Evolutionary conservation across 2,329 filamentous ascomycete genomes (phyloP).

Genomic region (Lecanoromycetidae sp.): DNA sequence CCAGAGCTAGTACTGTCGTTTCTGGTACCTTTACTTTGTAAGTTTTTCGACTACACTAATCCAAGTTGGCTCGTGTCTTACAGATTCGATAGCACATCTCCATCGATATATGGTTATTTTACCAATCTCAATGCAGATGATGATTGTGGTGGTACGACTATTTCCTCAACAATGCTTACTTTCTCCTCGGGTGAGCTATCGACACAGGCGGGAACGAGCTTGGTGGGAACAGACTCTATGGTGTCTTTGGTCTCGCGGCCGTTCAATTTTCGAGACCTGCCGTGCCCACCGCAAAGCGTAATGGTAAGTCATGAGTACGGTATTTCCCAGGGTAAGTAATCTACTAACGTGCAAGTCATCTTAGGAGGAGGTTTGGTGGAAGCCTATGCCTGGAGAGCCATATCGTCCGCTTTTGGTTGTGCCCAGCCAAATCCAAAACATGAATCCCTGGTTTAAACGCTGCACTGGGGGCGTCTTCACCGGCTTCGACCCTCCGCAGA

Average conservation of each 20-base stretch:
- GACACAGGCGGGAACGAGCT: neutral
- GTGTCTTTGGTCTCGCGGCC: neutral
- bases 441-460: neutral
- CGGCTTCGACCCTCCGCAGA: neutral
- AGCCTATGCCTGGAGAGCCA: constrained; percentile 1
- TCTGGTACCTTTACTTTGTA: constrained; percentile 6
- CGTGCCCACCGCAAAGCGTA: constrained; percentile 9
- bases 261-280: constrained; percentile 10
- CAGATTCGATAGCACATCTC: constrained; percentile 3
- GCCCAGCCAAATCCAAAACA: neutral
- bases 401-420: constrained; percentile 2
- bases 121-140: neutral
- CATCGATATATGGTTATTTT: constrained; percentile 3
- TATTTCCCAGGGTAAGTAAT: too few species aligned
- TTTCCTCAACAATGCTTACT: constrained; percentile 4
- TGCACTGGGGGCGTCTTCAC: neutral
- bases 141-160: neutral
- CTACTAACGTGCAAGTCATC: neutral
- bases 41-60: neutral
- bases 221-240: neutral
- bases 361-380: constrained; percentile 7
- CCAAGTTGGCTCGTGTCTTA: neutral
- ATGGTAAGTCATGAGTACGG: constrained; percentile 12
- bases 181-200: constrained; percentile 7
- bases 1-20: neutral